Percentiles rank a stretch among this genome's conserved stretches.
phyloP scores from a whole-genome alignment of 2,329 filamentous ascomycete species.

The Malbranchea zuffiana region DNA sequence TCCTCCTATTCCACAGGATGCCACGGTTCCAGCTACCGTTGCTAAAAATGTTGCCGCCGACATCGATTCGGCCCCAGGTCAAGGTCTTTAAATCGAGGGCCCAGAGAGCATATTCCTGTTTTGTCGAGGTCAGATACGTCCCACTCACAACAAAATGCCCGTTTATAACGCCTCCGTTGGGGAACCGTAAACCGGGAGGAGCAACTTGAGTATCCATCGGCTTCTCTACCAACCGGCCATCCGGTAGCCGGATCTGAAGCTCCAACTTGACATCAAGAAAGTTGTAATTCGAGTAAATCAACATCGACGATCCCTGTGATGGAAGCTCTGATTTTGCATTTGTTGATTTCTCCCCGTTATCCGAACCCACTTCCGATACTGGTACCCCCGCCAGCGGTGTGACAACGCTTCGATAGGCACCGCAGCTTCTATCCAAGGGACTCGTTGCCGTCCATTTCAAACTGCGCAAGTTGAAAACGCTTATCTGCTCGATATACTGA shows the following conservation, averaged over 20 bases:
- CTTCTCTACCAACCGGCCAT: constrained; percentile 75
- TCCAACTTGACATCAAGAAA: constrained; percentile 96
- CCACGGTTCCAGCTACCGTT: constrained; percentile 97
- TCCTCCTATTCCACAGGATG: constrained; percentile 82
- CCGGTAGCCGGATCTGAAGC: constrained; percentile 72
- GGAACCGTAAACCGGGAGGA: constrained; percentile 85
- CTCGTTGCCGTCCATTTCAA: constrained; percentile 92
- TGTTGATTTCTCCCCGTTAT: constrained; percentile 31
- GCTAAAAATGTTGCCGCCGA: constrained; percentile 84
- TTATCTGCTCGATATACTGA: constrained; percentile 98
- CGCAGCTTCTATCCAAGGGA: constrained; percentile 78
- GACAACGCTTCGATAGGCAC: constrained; percentile 91
- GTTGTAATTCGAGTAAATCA: constrained; percentile 99
- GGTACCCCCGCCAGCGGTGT: constrained; percentile 54
- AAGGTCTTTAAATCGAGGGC: constrained; percentile 78
- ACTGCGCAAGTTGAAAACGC: constrained; percentile 90
- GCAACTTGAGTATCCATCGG: constrained; percentile 72
- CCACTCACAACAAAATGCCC: constrained; percentile 95
- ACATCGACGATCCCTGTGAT: constrained; percentile 54
- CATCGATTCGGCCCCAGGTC: constrained; percentile 92
- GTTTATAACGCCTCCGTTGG: constrained; percentile 90
- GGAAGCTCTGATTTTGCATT: constrained; percentile 22
- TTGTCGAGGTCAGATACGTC: constrained; percentile 93
- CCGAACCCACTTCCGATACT: constrained; percentile 36
- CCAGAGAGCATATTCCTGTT: constrained; percentile 97